Conservation (phyloP, 1,284 basidiomycete genomes). For the Laetiporus sulphureus region DNA sequence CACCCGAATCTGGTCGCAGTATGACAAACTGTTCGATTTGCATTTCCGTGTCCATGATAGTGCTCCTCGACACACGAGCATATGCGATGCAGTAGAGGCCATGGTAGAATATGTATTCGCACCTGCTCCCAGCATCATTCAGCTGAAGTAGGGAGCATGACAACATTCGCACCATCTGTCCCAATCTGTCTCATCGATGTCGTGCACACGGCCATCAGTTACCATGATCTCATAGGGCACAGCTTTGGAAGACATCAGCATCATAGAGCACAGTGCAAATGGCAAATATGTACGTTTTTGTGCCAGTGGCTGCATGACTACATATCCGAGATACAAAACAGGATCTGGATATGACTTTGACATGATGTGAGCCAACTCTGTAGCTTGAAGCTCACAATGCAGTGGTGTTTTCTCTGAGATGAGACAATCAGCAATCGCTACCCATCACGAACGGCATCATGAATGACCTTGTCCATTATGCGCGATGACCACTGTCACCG, state of each 20-base stretch:
- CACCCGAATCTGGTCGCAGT: conserved; percentile 47
- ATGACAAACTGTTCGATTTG: conserved; percentile 80
- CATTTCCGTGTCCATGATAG: conserved; percentile 70
- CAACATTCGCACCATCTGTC: conserved; percentile 66
- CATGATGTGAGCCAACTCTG: conserved; percentile 78
- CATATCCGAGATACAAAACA: conserved; percentile 83
- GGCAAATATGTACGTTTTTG: conserved; percentile 46
- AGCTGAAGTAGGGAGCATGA: background rate
- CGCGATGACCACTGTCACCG: conserved; percentile 78
- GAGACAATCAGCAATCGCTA: background rate
- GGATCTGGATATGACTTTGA: conserved; percentile 67
- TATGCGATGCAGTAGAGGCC: conserved; percentile 78
- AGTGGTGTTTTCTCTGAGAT: conserved; percentile 85
- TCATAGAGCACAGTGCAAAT: background rate
- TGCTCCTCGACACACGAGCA: conserved; percentile 62
- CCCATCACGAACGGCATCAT: too few relatives aligned
- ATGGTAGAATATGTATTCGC: conserved; percentile 85
- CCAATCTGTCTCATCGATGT: conserved; percentile 66
- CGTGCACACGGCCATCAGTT: conserved; percentile 64
- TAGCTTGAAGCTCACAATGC: conserved; percentile 86
- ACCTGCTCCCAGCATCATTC: conserved; percentile 42
- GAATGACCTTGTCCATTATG: conserved; percentile 97
- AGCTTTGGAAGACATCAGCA: conserved; percentile 33
- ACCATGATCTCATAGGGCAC: conserved; percentile 83
- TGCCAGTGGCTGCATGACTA: conserved; percentile 76